These are phyloP conservation scores for Teunomyces gatunensis DNA, from an alignment of 805 yeast genomes.

Conservation along the genomic window DNA sequence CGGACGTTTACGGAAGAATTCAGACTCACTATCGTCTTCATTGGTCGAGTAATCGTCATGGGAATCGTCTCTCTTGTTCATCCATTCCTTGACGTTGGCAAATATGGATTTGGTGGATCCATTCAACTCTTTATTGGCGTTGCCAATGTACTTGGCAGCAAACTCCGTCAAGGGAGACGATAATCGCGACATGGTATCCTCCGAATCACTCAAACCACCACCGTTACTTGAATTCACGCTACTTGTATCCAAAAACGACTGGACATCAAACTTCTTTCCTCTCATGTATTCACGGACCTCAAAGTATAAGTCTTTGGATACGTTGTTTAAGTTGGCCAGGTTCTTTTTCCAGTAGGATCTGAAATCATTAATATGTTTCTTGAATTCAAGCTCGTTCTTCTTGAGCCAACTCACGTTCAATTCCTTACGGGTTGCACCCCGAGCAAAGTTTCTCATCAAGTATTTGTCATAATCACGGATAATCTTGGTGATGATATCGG, in stretches of 20 bases:
- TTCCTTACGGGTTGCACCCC: constrained; percentile 96
- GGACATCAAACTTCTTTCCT: constrained; percentile 38
- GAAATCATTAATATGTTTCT: constrained; percentile 85
- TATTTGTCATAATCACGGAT: constrained; percentile 96
- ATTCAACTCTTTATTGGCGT: constrained; percentile 42
- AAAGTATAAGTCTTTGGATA: constrained; percentile 78
- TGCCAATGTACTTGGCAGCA: constrained; percentile 62
- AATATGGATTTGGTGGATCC: constrained; percentile 28
- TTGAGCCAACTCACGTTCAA: constrained; percentile 96
- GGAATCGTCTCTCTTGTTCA: constrained; percentile 29
- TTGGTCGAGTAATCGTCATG: constrained; percentile 29
- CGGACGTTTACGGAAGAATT: constrained; percentile 1
- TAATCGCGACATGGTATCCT: constrained; percentile 25
- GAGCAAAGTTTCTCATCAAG: constrained; percentile 92
- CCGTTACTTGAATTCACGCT: constrained; percentile 13
- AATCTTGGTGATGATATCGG: constrained; percentile 92
- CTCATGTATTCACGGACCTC: constrained; percentile 77
- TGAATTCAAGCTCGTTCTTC: constrained; percentile 92
- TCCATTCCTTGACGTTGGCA: constrained; percentile 44
- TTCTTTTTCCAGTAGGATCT: constrained; percentile 81
- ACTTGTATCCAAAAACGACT: constrained; percentile 23
- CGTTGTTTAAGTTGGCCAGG: constrained; percentile 62
- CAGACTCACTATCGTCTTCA: constrained; percentile 15
- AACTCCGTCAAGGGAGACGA: constrained; percentile 64
- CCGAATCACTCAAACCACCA: constrained; percentile 24